A percentile compares a stretch with the other conserved stretches of the same genome.
These are phyloP conservation scores for Nasturtium officinale DNA, from an alignment of 345 rosid genomes.

Conservation along the genomic window DNA sequence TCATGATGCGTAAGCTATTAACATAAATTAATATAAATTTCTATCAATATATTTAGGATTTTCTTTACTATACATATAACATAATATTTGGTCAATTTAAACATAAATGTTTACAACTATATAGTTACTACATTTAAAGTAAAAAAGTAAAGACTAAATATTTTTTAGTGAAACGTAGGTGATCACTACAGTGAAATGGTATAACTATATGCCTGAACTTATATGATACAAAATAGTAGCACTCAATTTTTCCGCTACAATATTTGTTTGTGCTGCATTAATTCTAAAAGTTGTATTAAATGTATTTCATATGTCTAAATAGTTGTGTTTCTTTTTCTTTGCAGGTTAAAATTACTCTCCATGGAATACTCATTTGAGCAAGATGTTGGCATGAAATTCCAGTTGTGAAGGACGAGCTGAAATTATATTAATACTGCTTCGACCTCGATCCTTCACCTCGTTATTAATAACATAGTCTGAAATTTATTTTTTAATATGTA, in stretches of 20 bases:
- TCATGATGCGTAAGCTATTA: neutral
- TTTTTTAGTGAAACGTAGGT: neutral
- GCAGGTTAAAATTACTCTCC: conserved; percentile 24
- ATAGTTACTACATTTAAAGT: neutral
- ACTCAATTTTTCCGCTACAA: neutral
- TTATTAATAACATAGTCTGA: conserved; percentile 9
- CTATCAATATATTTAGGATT: neutral
- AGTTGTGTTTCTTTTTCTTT: conserved; percentile 1
- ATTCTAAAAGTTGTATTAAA: neutral
- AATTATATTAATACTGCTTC: conserved; percentile 17
- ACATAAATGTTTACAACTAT: neutral
- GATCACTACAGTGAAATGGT: neutral
- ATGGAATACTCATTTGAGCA: conserved; percentile 49
- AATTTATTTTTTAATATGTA: neutral
- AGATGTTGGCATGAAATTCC: conserved; percentile 37
- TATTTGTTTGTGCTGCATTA: neutral
- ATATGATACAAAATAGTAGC: neutral
- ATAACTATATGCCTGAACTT: neutral
- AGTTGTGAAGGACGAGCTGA: conserved; percentile 39
- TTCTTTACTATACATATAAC: neutral
- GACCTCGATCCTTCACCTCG: conserved; percentile 47
- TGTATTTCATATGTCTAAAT: neutral
- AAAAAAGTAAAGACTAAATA: neutral
- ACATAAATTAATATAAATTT: neutral
- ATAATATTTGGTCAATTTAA: neutral